Conservation (phyloP, 306 rosid species). For the Trichosanthes cucumerina region DNA sequence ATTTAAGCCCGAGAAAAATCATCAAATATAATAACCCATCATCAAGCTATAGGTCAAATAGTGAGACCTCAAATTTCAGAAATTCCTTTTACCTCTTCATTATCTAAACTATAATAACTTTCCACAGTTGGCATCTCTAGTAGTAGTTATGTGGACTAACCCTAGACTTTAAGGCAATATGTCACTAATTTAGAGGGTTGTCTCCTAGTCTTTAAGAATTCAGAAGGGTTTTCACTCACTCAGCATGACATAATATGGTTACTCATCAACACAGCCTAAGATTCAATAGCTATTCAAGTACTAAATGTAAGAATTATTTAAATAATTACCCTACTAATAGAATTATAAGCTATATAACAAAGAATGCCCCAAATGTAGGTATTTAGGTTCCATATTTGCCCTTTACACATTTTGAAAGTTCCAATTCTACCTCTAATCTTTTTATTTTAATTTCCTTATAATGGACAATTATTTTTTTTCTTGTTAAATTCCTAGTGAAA, state of each 20-base stretch:
- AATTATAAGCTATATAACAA: not conserved
- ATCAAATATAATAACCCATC: too few species aligned
- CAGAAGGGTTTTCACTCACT: not conserved
- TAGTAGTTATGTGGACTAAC: not conserved
- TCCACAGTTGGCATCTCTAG: not conserved
- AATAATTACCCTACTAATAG: not conserved
- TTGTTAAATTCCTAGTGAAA: not conserved
- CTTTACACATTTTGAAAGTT: not conserved
- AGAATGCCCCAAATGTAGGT: not conserved
- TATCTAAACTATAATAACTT: too few species aligned
- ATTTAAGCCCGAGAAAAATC: too few species aligned
- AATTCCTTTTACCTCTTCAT: not conserved
- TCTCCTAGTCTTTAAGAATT: not conserved
- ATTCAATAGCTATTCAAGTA: not conserved
- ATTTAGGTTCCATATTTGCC: not conserved
- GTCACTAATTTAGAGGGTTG: not conserved
- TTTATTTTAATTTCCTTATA: not conserved
- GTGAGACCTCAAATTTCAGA: not conserved
- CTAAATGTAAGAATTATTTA: not conserved
- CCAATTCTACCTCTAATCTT: not conserved
- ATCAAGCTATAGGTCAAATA: not conserved
- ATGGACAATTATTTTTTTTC: not conserved
- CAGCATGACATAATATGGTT: not conserved
- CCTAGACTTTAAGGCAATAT: not conserved
- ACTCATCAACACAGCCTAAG: not conserved